Base-by-base conservation (phyloP, 2,329 filamentous ascomycete species). In the Fonsecaea pedrosoi region DNA sequence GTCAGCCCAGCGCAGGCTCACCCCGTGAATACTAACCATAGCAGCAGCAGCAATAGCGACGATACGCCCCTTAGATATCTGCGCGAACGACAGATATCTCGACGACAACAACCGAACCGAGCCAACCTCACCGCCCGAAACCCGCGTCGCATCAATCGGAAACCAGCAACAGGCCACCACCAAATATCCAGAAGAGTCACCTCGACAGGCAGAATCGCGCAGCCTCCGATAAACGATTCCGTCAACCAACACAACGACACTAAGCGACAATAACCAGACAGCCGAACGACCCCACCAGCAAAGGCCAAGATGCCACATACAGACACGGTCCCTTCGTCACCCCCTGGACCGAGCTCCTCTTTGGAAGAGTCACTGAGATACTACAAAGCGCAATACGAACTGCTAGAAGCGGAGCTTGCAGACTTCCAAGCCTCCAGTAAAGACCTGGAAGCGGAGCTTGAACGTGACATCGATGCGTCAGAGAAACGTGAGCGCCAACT, bases 301-400 rank as follows among this genome's bases (percentile, higher is more conserved):
- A 50, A 53, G 59, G 45, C 68, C 61, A 70, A 35, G 34, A 72
- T 69, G 68, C 65, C 69, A 37, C 40, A 60, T 35, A 53, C 61
- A 34, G 67, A 69, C 66, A 60, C 50, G 34, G 54, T 69, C 15
- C 65, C 77, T 60, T 77, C 78, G 56, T 79, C 79, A 60, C 77
- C 77, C 65, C 77, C 77, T 65, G 78, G 76, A 60, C 75, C 77
- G 30, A 76, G 77, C 56, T 76, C 77, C 40, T 79, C 79, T 9
- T 72, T 78, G 54, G 89, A 93, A 76, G 92, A 95, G 76, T 90
- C 94, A 69, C 84, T 99, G 60, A 86, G 90, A 66, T 97, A 95
- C 86, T 99, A 98, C 87, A 99, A 99, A 83, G 82, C 88, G 62
- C 94, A 98, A 78, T 98, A 98, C 82, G 93, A 96, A 80, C 89